Evolutionary conservation across 257 asterid species (phyloP).

Genomic region (Scutellaria baicalensis): DNA sequence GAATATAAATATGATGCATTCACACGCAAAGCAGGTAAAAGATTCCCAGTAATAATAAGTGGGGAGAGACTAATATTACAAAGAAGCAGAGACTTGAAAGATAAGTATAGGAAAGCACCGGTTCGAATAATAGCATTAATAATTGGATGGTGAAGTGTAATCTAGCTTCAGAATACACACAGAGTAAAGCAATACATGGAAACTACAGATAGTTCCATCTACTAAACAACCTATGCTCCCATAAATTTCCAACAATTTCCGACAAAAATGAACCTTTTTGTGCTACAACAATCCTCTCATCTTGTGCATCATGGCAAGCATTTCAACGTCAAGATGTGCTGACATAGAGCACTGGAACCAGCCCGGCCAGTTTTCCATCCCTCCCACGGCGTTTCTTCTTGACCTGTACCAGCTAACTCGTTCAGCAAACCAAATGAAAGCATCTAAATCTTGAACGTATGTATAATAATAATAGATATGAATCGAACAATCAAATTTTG

Average conservation of each 20-base stretch:
- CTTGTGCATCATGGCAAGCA: too few relatives aligned
- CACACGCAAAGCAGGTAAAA: neutral
- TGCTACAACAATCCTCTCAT: too few relatives aligned
- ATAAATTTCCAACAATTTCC: neutral
- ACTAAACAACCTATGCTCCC: neutral
- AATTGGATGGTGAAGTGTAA: neutral
- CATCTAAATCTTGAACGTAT: neutral
- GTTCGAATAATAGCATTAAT: too few relatives aligned
- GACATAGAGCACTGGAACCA: constrained; percentile 96
- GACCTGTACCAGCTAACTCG: constrained; percentile 46
- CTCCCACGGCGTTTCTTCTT: constrained; percentile 93
- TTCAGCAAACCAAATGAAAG: too few relatives aligned
- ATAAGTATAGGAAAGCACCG: neutral
- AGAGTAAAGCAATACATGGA: neutral
- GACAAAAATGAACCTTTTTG: neutral
- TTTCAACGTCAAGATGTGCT: constrained; percentile 48
- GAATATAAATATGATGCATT: too few relatives aligned
- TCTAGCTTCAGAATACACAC: neutral
- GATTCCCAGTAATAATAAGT: neutral
- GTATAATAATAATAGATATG: neutral
- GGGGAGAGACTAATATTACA: neutral
- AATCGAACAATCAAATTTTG: neutral
- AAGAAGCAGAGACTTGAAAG: neutral
- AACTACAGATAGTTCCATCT: neutral
- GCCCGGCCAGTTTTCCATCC: constrained; percentile 97